phyloP scores from a whole-genome alignment of 164 flowering plant species.

The Amborella trichopoda region DNA sequence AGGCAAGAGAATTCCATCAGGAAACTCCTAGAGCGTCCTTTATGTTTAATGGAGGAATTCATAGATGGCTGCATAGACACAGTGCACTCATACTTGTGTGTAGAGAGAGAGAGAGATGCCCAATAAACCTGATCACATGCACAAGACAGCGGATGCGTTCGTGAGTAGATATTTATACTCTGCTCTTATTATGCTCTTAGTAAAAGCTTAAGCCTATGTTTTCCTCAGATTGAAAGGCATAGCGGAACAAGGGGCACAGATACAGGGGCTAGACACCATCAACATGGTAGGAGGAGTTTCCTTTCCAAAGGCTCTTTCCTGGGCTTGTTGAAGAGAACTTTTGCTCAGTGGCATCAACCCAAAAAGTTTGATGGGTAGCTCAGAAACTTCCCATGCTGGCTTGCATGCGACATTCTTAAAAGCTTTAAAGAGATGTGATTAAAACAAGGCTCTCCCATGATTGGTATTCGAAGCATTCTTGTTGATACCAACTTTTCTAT shows the following conservation, averaged over 20 bases:
- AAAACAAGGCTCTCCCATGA: no score
- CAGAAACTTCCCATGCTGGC: no score
- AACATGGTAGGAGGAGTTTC: constrained; percentile 50
- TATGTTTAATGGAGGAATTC: not conserved
- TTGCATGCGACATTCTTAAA: no score
- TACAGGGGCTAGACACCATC: constrained; percentile 65
- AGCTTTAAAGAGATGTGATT: no score
- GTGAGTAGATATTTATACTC: not conserved
- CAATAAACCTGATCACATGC: no score
- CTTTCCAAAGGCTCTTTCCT: constrained; percentile 37
- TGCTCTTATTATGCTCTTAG: not conserved
- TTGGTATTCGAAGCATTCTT: no score
- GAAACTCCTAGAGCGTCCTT: no score
- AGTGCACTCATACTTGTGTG: not conserved
- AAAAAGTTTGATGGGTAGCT: constrained; percentile 49
- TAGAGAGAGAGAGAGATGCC: no score
- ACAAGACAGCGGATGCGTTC: not conserved
- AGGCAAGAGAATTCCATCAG: no score
- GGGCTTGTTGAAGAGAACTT: constrained; percentile 42
- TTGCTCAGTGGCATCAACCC: constrained; percentile 65
- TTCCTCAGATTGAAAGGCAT: constrained; percentile 59
- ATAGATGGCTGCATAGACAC: not conserved
- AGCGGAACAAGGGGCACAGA: constrained; percentile 50
- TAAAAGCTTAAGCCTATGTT: not conserved
- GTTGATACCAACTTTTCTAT: no score